These are phyloP conservation scores for Chlorella variabilis DNA, from an alignment of 163 green algal species.

Conservation along the genomic window DNA sequence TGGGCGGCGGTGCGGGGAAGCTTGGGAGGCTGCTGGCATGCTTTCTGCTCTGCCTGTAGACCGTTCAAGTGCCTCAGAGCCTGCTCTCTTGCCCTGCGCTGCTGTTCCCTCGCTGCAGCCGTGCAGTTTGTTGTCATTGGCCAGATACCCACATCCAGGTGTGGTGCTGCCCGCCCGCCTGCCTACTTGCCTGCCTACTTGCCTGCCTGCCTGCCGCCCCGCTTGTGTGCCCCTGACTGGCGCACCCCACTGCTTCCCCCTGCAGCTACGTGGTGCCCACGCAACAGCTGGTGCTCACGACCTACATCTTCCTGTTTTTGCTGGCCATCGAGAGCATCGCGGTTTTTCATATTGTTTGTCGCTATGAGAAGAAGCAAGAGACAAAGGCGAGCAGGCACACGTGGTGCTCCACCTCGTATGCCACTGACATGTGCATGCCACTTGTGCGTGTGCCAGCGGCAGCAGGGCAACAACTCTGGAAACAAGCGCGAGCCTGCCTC, in stretches of 20 bases:
- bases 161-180: background rate
- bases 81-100: too few species aligned
- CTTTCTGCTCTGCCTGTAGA: too few species aligned
- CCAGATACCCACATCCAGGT: background rate
- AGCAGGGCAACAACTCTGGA: background rate
- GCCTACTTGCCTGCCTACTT: background rate
- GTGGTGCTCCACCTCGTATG: too few species aligned
- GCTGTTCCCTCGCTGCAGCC: too few species aligned
- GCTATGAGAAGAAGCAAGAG: background rate
- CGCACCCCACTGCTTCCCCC: background rate
- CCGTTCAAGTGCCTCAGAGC: too few species aligned
- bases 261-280: conserved; percentile 7
- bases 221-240: background rate
- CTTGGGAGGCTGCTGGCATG: too few species aligned
- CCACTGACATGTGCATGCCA: too few species aligned
- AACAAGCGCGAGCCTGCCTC: too few species aligned
- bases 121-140: conserved; percentile 1
- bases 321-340: conserved; percentile 7
- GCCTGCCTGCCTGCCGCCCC: background rate
- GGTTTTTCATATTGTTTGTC: background rate
- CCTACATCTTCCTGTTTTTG: background rate
- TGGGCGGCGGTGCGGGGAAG: too few species aligned
- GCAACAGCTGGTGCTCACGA: conserved; percentile 22
- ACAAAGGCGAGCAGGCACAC: background rate
- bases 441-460: background rate